These are phyloP conservation scores for Bifiguratus adelaidae DNA, from an alignment of 192 early-diverging fungal species.

Conservation along the genomic window DNA sequence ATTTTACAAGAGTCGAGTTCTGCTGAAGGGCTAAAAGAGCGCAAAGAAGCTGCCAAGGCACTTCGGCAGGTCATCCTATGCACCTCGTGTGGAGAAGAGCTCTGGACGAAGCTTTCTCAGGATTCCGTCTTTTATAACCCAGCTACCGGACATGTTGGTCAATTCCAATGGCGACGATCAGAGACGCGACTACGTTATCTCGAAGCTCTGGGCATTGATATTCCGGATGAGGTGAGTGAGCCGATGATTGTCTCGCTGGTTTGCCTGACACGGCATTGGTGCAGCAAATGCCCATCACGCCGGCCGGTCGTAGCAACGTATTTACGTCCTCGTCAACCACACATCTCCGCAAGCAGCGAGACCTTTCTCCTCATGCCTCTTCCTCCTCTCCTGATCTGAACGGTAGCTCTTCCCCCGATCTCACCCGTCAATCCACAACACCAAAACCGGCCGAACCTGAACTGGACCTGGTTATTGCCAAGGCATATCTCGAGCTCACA, in stretches of 20 bases:
- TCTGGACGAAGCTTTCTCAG: constrained; percentile 21
- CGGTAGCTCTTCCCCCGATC: not conserved
- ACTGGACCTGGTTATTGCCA: constrained; percentile 25
- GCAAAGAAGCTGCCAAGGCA: not conserved
- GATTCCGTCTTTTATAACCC: constrained; percentile 28
- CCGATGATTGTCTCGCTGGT: not conserved
- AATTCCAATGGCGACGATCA: constrained; percentile 26
- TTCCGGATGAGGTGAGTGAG: constrained; percentile 10
- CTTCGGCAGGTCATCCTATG: not conserved
- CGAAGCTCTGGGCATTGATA: constrained; percentile 16
- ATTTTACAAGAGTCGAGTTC: not conserved
- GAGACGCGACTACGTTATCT: constrained; percentile 18
- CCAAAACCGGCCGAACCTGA: constrained; percentile 12
- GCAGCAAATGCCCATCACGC: not conserved
- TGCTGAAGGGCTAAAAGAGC: not conserved
- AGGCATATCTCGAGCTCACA: constrained; percentile 24
- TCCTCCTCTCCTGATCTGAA: not conserved
- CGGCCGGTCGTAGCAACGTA: not conserved
- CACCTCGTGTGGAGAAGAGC: constrained; percentile 6
- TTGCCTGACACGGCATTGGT: not conserved
- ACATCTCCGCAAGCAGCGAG: not conserved
- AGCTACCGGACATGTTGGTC: constrained; percentile 22
- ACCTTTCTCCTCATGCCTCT: not conserved
- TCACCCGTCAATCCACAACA: not conserved
- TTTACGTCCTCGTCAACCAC: not conserved